Base-by-base conservation (phyloP, 148 eudicot species). In the Salicornia ramosissima region DNA sequence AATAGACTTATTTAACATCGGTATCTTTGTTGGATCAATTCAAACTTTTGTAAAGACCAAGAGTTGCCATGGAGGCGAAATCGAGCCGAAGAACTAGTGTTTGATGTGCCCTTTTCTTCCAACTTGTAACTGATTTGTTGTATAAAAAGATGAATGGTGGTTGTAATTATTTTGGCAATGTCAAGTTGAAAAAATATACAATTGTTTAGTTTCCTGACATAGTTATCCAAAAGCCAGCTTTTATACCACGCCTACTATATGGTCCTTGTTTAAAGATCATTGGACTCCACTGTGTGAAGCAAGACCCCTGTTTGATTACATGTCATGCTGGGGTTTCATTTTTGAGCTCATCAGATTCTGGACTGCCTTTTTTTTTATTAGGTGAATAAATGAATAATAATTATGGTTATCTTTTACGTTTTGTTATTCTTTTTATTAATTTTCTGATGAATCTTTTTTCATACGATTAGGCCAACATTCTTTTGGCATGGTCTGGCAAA, bases 11-110 rank as follows among this genome's bases (percentile, higher is more conserved):
- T 19, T 30, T 40, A 39, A 9, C 36, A 62, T 2, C n/a, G 7
- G 36, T 62, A 71, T 26, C 58, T 34, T 53, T 5, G 58, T 52
- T 42, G 39, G 36, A 15, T 64, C 28, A 7, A 53, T 31, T 22
- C 16, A 45, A 8, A 9, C 5, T 28, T 51, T 63, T 72, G 69
- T 64, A 19, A 64, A 62, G 61, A 50, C 26, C 68, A 53, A 63
- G 51, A 9, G 14, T 47, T 33, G 15, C 46, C 40, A 21, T 21
- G 42, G 10, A 33, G 58, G 26, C 10, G 16, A 65, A 9, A 51
- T 33, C 45, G 65, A 70, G 53, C 63, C 5, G 18, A 43, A 6
- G 62, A 70, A 29, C 42, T 18, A 42, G 65, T 42, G 16, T 70
- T 29, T 40, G 29, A 2, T 28, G 4, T 26, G 14, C 22, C 15